Base-by-base conservation (phyloP, 257 asterid species). In the Jacaranda copaia region DNA sequence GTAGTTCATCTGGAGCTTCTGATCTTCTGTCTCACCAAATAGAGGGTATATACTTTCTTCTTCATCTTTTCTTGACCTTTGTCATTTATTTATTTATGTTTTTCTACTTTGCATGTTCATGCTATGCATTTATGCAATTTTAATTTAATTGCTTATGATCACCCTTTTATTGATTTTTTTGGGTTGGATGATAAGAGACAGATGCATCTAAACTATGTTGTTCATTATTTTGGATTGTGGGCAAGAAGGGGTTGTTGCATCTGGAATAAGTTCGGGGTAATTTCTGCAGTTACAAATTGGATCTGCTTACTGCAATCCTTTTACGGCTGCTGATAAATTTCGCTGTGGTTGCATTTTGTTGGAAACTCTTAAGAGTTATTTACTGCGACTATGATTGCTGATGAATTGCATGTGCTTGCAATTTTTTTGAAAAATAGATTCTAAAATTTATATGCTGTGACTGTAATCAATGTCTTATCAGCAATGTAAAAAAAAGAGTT, bases 1-100 rank as follows among this genome's bases (percentile, higher is more conserved):
- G 87, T 75, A 89, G 81, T 58, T 91, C 94, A 57, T 86, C 96
- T 52, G 95, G 87, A 18, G 68, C 81, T 67, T 82, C 87, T 68
- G 93, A 86, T 81, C 76, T 80, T 8, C 89, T 76, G 42, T 81
- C 75, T 75, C 87, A 81, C 55, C 86, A 78, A 3, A 60, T 49
- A 45, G 85, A 85, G 79, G 97, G 97, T 92, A 87, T 72, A 13
- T 3, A 19, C 0, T 35, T 69, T 70, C 74, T 36, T 42, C 16
- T 42, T 13, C 11, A 0, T 14, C 57, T 69, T 53, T 2, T 14
- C 20, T 51, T 3, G 18, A 18, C 8, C 1, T 8, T 38, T 45
- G 39, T 52, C 49, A 51, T 19, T 81, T 77, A 15, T 68, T 39
- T 65, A 42, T 13, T 62, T 52, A 51, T 72, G 58, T 4, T 9